Evolutionary conservation across 192 early-diverging fungal genomes (phyloP), one percentile per base, ranked within the genome.

Genomic region (Coemansia sp.): DNA sequence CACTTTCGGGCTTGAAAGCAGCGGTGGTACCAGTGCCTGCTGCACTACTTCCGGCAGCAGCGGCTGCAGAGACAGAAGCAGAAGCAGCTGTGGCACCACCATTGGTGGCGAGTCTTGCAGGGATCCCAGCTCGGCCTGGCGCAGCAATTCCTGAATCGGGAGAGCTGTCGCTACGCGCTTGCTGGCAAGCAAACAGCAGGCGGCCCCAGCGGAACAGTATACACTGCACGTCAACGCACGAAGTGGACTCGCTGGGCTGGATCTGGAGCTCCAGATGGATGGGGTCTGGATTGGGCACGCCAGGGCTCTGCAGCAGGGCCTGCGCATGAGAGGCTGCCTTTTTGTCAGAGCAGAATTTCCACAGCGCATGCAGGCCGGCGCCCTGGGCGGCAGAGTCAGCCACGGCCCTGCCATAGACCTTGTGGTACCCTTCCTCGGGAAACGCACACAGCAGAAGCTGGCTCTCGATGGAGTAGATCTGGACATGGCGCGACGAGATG

Each of bases 181-280:
- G 78, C 66, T 81, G 78, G 35, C 62, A 75, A 46, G 75, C 74
- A 69, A 81, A 81, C 58, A 81, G 53, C 62, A 81, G 57, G 29
- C 65, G 45, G 19, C 78, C 73, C 78, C 78, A 81, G n/a, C 78
- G 73, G 34, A 81, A 81, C 60, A 81, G 29, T 25, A 81, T 54
- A 30, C 60, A 63, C 57, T 81, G 69, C 5, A 75, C 67, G 19
- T 71, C 73, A 22, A 45, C 60, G 2, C 42, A 45, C 11, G 51
- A 34, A 1, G 49, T 58, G 10, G 60, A 28, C 24, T 55, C 36
- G 45, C 24, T 39, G 1, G 63, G 28, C n/a, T 57, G 62, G 52
- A 75, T 65, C 36, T 69, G 66, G 30, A 75, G 59, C 47, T 75
- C 69, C 20, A 81, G 52, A 6, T 60, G 58, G n/a, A 75, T 64